These are phyloP conservation scores for Cerrena zonata DNA, from an alignment of 1,284 basidiomycete genomes.

Conservation along the genomic window DNA sequence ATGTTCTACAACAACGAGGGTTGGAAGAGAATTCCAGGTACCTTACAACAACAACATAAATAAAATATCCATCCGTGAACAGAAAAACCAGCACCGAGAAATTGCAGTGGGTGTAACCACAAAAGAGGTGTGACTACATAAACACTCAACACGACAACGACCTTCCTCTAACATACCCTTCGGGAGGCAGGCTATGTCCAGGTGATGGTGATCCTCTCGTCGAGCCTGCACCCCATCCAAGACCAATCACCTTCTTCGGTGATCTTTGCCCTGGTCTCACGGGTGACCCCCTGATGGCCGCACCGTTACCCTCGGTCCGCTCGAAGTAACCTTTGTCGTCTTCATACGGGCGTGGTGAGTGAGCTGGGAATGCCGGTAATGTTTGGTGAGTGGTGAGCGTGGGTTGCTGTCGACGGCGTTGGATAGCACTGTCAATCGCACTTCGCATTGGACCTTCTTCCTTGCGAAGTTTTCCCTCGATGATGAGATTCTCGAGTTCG, in stretches of 20 bases:
- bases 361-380: no score
- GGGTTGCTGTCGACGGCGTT: conserved; percentile 8
- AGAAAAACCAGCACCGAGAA: neutral
- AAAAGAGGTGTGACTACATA: neutral
- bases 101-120: neutral
- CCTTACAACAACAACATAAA: no score
- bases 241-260: neutral
- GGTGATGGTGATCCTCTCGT: neutral
- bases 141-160: conserved; percentile 2
- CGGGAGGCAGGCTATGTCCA: neutral
- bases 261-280: neutral
- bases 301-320: neutral
- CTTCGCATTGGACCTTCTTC: conserved; percentile 47
- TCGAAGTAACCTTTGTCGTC: no score
- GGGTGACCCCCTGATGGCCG: neutral
- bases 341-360: no score
- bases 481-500: conserved; percentile 60
- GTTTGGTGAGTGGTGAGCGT: neutral
- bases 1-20: no score
- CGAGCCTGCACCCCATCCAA: neutral
- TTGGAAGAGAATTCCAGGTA: no score
- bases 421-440: conserved; percentile 19
- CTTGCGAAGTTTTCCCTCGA: conserved; percentile 53
- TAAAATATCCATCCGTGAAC: no score
- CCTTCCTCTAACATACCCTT: conserved; percentile 3